Conservation (phyloP, 345 rosid species). For the Pelargonium nanum region DNA sequence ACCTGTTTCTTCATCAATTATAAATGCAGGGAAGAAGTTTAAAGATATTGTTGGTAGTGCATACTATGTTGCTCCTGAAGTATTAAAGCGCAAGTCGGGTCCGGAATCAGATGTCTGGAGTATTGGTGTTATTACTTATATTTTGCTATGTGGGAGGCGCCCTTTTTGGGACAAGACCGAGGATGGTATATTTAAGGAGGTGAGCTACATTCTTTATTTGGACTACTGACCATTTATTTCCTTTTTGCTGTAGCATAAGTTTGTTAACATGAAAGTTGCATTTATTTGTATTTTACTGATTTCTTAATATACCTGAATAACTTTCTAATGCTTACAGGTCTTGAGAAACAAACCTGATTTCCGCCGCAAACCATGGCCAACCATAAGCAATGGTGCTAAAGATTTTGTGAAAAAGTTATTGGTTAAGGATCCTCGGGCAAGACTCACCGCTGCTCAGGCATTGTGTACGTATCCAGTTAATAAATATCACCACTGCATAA, state of each 20-base stretch:
- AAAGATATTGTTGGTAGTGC: conserved; percentile 64
- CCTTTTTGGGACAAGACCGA: conserved; percentile 56
- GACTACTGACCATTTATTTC: background rate
- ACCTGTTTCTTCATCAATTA: too few species aligned
- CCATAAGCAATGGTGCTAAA: conserved; percentile 69
- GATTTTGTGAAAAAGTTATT: conserved; percentile 85
- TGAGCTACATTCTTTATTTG: conserved; percentile 5
- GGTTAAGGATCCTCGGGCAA: conserved; percentile 83
- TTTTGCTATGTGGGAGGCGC: conserved; percentile 43
- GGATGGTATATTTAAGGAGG: conserved; percentile 55
- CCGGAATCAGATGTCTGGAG: conserved; percentile 58
- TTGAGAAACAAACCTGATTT: conserved; percentile 69
- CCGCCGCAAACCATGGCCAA: conserved; percentile 93
- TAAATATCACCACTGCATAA: too few species aligned
- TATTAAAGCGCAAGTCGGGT: conserved; percentile 38
- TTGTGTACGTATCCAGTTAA: conserved; percentile 26
- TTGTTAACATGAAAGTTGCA: background rate
- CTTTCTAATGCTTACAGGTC: conserved; percentile 22
- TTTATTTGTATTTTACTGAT: background rate
- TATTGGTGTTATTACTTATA: conserved; percentile 45
- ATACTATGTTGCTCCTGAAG: conserved; percentile 50
- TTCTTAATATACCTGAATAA: background rate
- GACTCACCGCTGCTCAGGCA: conserved; percentile 87
- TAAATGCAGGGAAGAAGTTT: conserved; percentile 37
- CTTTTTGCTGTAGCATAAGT: background rate